Evolutionary conservation across 176 grass and related monocot genomes (phyloP).

Genomic region (Avena sativa): DNA sequence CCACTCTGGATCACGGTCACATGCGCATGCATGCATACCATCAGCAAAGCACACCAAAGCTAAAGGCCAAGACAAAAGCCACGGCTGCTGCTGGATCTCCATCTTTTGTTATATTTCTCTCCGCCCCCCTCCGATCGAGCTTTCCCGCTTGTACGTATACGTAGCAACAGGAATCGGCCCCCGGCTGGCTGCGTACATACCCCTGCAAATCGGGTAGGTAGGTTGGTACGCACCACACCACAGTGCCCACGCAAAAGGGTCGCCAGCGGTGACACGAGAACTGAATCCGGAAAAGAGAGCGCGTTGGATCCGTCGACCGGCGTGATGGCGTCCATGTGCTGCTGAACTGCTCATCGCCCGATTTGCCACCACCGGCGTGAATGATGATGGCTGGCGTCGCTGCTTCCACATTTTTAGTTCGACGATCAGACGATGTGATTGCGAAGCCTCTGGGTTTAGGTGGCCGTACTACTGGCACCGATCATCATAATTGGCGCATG

Average conservation of each 20-base stretch:
- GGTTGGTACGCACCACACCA: not conserved
- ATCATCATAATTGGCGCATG: too few species aligned
- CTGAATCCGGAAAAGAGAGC: not conserved
- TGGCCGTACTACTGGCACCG: too few species aligned
- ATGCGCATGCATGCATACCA: not conserved
- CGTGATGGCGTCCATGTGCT: too few species aligned
- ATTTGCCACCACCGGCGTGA: too few species aligned
- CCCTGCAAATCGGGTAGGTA: not conserved
- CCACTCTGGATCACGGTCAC: not conserved
- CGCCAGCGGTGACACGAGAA: not conserved
- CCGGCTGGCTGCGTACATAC: too few species aligned
- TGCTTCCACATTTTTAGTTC: too few species aligned
- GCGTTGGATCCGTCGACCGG: too few species aligned
- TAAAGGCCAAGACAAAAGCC: constrained; percentile 10
- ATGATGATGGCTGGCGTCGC: too few species aligned
- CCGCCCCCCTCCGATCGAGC: not conserved
- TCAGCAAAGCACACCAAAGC: constrained; percentile 18
- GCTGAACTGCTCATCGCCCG: too few species aligned
- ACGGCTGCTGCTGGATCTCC: not conserved
- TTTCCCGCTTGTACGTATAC: not conserved
- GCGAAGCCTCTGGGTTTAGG: too few species aligned
- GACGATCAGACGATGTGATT: too few species aligned
- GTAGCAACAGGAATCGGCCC: not conserved
- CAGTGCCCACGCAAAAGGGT: not conserved
- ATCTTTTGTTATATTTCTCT: not conserved